phyloP scores from a whole-genome alignment of 371 early-diverging fungal species.

The Rhizopus microsporus region DNA sequence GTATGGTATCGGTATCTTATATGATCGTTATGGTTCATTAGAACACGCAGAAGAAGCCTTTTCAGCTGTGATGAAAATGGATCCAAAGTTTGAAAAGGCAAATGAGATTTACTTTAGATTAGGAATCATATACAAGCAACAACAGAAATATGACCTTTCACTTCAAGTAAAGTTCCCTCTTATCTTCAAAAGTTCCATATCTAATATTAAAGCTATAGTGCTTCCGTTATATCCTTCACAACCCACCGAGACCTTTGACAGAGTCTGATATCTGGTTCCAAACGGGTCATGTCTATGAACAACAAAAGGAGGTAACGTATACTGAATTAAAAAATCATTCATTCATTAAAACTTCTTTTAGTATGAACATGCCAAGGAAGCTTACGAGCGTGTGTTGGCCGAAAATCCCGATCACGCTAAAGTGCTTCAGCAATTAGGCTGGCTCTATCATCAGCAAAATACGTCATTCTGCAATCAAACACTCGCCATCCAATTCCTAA shows the following conservation, averaged over 20 bases:
- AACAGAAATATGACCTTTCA: slow-evolving; percentile 81
- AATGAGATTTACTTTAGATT: slow-evolving; percentile 95
- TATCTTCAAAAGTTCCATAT: neutral
- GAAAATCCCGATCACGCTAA: slow-evolving; percentile 92
- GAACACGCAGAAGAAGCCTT: slow-evolving; percentile 97
- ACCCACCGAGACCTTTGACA: slow-evolving; percentile 88
- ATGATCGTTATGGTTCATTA: slow-evolving; percentile 91
- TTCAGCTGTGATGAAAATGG: slow-evolving; percentile 81
- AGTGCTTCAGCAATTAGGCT: slow-evolving; percentile 92
- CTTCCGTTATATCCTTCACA: slow-evolving; percentile 83
- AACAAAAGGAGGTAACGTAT: slow-evolving; percentile 75
- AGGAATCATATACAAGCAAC: slow-evolving; percentile 94
- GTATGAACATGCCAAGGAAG: slow-evolving; percentile 79
- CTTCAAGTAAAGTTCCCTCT: slow-evolving; percentile 56
- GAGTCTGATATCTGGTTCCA: slow-evolving; percentile 96
- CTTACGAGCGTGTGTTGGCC: slow-evolving; percentile 86
- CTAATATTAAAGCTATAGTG: slow-evolving; percentile 49
- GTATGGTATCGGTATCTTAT: slow-evolving; percentile 96
- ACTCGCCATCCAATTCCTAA: slow-evolving; percentile 75
- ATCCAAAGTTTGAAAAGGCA: slow-evolving; percentile 87
- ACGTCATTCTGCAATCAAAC: slow-evolving; percentile 81
- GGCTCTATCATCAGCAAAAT: slow-evolving; percentile 85
- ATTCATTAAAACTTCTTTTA: slow-evolving; percentile 23
- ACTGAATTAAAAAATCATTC: neutral
- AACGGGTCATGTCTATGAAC: slow-evolving; percentile 93